Conservation (phyloP, 257 asterid genomes). For the Salvia splendens region DNA sequence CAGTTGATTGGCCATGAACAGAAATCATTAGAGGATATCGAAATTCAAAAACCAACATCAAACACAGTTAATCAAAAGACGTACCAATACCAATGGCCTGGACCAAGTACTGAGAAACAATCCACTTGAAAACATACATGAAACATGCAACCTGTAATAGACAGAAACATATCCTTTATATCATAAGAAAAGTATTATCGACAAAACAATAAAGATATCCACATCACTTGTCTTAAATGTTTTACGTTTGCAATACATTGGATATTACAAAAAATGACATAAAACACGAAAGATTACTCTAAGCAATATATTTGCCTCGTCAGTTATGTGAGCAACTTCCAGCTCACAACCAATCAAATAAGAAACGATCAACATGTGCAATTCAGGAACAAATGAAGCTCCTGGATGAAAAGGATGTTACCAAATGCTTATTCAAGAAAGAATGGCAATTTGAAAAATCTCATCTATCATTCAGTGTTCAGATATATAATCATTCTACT, state of each 20-base stretch:
- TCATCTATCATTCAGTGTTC: constrained; percentile 4
- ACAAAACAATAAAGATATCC: background rate
- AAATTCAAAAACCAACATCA: constrained; percentile 12
- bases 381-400: background rate
- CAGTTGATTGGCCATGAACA: constrained; percentile 33
- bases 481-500: constrained; percentile 13
- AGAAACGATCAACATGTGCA: background rate
- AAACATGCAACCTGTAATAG: constrained; percentile 53
- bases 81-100: constrained; percentile 68
- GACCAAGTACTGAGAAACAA: constrained; percentile 51
- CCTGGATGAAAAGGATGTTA: constrained; percentile 11
- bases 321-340: constrained; percentile 2
- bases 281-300: constrained; percentile 5
- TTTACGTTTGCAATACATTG: background rate
- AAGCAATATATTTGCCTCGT: background rate
- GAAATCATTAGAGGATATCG: background rate
- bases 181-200: too few relatives aligned
- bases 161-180: too few relatives aligned
- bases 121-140: constrained; percentile 65
- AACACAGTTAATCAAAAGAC: constrained; percentile 19
- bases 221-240: background rate
- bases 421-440: constrained; percentile 7
- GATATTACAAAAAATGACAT: background rate
- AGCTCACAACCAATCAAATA: background rate
- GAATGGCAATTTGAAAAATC: background rate